Conservation (phyloP, 331 rosid genomes). For the Rhamnella rubrinervis region DNA sequence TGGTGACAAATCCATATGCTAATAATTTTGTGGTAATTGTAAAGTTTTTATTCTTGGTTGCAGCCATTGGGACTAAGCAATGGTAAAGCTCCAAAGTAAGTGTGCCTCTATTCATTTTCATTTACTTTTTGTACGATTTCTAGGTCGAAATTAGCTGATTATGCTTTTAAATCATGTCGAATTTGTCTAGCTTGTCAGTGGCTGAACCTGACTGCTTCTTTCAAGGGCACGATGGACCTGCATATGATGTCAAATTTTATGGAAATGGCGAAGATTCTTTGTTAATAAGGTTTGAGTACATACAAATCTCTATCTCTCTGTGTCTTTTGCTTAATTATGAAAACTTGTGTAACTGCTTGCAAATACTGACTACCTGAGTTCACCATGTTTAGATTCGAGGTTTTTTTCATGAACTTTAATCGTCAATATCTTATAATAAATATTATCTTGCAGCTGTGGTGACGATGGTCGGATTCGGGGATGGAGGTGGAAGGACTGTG, state of each 20-base stretch:
- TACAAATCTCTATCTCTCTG: background rate
- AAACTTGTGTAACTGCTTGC: background rate
- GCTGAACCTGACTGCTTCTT: conserved; percentile 68
- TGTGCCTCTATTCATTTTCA: conserved; percentile 5
- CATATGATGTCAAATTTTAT: conserved; percentile 78
- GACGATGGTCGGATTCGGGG: conserved; percentile 90
- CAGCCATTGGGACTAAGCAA: conserved; percentile 56
- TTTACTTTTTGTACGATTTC: background rate
- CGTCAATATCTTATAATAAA: background rate
- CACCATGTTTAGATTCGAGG: background rate
- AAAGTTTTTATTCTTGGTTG: conserved; percentile 19
- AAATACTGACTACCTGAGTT: background rate
- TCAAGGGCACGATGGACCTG: conserved; percentile 81
- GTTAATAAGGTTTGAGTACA: conserved; percentile 59
- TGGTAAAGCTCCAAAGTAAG: conserved; percentile 49
- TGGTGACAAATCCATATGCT: too few species aligned
- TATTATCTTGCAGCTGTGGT: conserved; percentile 59
- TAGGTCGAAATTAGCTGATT: conserved; percentile 17
- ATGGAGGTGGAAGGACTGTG: conserved; percentile 84
- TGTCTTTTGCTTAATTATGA: background rate
- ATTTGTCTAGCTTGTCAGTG: conserved; percentile 46
- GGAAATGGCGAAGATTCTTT: conserved; percentile 60
- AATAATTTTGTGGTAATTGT: too few species aligned
- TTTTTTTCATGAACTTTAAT: too few species aligned
- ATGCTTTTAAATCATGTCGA: conserved; percentile 27